Percentiles rank a stretch among this genome's conserved stretches.
Conservation (phyloP, 495 filamentous ascomycete species). For the Oleoguttula mirabilis region DNA sequence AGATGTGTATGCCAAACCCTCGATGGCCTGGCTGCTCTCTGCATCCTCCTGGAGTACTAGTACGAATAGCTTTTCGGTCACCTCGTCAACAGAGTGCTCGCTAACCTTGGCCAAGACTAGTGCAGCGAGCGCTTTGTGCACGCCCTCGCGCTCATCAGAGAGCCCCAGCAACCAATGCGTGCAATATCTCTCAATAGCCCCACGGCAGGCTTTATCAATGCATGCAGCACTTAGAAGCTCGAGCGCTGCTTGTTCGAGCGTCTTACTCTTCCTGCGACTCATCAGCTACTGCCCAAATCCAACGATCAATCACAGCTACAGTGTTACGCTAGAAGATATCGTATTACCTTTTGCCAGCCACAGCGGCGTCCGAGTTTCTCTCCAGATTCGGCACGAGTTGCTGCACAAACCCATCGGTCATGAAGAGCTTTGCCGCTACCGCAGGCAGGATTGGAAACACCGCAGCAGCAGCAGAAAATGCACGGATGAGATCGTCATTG, state of each 20-base stretch:
- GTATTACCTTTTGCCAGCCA: slow-evolving; percentile 8
- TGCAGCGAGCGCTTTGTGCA: slow-evolving; percentile 60
- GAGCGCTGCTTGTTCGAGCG: slow-evolving; percentile 64
- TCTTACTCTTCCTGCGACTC: slow-evolving; percentile 19
- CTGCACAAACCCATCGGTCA: slow-evolving; percentile 69
- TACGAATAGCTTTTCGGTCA: slow-evolving; percentile 65
- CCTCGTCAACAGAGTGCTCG: slow-evolving; percentile 34
- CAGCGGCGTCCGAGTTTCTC: slow-evolving; percentile 47
- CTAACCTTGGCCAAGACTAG: slow-evolving; percentile 49
- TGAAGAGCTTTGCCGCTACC: slow-evolving; percentile 59
- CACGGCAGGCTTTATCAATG: slow-evolving; percentile 64
- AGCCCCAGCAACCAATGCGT: slow-evolving; percentile 70
- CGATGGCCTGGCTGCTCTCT: slow-evolving; percentile 57
- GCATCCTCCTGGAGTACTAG: slow-evolving; percentile 52
- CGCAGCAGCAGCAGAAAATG: slow-evolving; percentile 76
- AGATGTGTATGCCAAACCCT: slow-evolving; percentile 87
- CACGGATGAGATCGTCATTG: slow-evolving; percentile 52
- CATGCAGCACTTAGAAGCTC: slow-evolving; percentile 87
- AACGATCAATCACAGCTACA: no score
- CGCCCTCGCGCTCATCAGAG: slow-evolving; percentile 48
- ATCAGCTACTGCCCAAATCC: no score
- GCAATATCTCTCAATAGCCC: slow-evolving; percentile 68
- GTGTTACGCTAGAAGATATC: no score
- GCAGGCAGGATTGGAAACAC: slow-evolving; percentile 75
- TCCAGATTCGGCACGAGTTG: slow-evolving; percentile 58